Percentiles rank a stretch among this genome's conserved stretches.
phyloP scores from a whole-genome alignment of 176 grass and related monocot genomes.

The Metroxylon sagu region DNA sequence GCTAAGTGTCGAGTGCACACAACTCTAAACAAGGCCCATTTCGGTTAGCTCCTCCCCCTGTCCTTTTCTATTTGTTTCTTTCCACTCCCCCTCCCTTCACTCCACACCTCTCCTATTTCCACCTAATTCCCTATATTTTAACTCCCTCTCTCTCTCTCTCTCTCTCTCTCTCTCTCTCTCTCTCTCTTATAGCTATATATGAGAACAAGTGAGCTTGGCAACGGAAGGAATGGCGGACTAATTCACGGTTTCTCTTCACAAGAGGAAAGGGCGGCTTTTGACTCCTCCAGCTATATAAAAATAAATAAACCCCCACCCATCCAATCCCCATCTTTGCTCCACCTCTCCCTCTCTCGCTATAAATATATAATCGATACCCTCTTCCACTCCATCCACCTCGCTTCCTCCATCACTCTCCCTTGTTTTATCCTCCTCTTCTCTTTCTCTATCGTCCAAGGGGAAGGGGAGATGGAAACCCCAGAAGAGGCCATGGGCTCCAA shows the following conservation, averaged over 20 bases:
- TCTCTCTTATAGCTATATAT: too few species aligned
- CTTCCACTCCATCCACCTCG: too few species aligned
- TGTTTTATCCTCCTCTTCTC: background rate
- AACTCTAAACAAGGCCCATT: background rate
- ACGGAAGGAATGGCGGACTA: too few species aligned
- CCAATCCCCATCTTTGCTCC: background rate
- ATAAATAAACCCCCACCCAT: background rate
- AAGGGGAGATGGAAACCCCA: constrained; percentile 18
- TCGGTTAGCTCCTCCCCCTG: background rate
- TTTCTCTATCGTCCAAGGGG: background rate
- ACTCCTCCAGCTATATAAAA: too few species aligned
- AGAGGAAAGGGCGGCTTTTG: too few species aligned
- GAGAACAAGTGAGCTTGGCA: too few species aligned
- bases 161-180: too few species aligned
- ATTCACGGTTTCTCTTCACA: too few species aligned
- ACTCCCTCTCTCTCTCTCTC: background rate
- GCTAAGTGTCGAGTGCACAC: background rate
- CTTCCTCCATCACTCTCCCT: too few species aligned
- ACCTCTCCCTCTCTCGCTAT: background rate
- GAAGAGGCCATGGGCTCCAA: constrained; percentile 20
- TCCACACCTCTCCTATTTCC: constrained; percentile 25
- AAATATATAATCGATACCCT: too few species aligned
- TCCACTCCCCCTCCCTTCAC: constrained; percentile 6
- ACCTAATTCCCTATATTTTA: constrained; percentile 17
- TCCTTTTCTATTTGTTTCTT: constrained; percentile 7